Base-by-base conservation (phyloP, 805 yeast species). In the Sugiyamaella mastotermitis region DNA sequence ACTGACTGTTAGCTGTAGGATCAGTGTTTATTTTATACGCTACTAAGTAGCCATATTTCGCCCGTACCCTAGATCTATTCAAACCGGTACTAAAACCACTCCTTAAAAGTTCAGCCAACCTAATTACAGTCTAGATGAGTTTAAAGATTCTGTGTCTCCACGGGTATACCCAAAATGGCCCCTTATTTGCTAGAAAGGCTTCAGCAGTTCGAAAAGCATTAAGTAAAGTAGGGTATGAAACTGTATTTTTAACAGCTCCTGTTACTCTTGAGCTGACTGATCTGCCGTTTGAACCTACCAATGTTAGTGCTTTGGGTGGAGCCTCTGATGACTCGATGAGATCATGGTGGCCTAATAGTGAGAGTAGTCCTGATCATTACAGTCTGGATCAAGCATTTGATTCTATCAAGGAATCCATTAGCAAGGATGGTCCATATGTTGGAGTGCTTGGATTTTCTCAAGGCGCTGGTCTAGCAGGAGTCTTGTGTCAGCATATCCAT, bases 361-460 rank as follows among this genome's bases (percentile, higher is more conserved):
- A 61, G 33, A 57, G 61, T 20, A 38, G 49, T 16, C 44, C 57
- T 9, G 56, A 56, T 26, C 46, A 51, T 42, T 42, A 49, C 46
- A 38, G 61, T n/a, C 44, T 64, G 5, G 65, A 59, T 13, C 50
- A 66, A 27, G 73, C 79, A 18, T 61, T 73, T 28, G 70, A 68
- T 22, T 56, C 81, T 5, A 65, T 78, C 2, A 67, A 66, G 13
- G 74, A 66, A 18, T 74, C 76, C 45, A 68, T 83, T 32, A 64
- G 70, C 19, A 68, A 70, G 36, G 75, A 83, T 31, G 86, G 85
- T 1, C 97, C 97, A 1, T 83, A 85, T 48, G 82, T 80, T 16
- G 98, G 97, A 4, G 63, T 90, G 15, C 62, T 92, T 31, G 97
- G 97, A 1, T 90, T 90, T 57, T 81, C 94, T 8, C 97, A 92